Conservation (phyloP, 2,329 filamentous ascomycete species). For the Cercospora sp. region DNA sequence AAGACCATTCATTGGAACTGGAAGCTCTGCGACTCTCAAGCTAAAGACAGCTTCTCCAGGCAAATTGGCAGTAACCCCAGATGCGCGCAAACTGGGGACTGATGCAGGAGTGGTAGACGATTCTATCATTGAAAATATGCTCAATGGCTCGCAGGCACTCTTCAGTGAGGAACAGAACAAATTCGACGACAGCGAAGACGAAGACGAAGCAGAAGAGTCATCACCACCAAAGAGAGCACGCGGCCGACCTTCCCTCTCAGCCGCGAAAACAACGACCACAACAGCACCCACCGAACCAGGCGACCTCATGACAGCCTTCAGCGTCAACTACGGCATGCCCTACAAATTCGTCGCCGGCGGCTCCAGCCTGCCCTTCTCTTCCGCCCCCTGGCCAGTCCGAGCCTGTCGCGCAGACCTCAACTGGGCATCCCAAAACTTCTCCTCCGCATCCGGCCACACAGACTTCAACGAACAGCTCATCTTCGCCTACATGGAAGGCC, state of each 20-base stretch:
- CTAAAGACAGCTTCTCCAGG: neutral
- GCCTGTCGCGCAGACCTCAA: conserved; percentile 55
- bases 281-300: conserved; percentile 26
- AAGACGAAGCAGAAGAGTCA: neutral
- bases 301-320: conserved; percentile 40
- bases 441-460: conserved; percentile 35
- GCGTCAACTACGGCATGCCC: conserved; percentile 54
- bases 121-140: neutral
- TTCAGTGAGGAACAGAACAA: neutral
- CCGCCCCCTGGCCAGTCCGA: conserved; percentile 51
- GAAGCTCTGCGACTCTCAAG: neutral
- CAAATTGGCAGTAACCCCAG: neutral
- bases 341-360: conserved; percentile 67
- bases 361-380: conserved; percentile 52
- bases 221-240: neutral
- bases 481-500: conserved; percentile 62
- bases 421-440: conserved; percentile 54
- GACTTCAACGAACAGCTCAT: conserved; percentile 66
- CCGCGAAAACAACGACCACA: neutral
- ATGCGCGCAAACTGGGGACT: neutral
- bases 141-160: neutral
- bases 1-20: conserved; percentile 27
- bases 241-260: neutral
- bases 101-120: neutral
- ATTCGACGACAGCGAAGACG: neutral